Conservation (phyloP, 495 filamentous ascomycete species). For the Trichoderma reesei region DNA sequence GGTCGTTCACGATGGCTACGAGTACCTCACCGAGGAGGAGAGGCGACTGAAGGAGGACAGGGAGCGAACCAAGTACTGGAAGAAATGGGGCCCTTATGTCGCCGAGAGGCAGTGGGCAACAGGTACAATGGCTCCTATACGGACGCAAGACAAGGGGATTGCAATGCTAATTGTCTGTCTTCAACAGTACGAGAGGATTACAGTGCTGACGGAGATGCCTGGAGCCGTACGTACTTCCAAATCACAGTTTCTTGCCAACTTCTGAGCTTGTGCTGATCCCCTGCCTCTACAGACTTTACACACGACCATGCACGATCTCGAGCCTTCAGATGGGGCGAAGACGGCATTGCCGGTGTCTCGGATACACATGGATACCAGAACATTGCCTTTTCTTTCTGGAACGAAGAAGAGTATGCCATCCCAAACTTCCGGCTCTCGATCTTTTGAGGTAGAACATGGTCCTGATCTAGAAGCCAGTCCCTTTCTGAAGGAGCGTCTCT, state of each 20-base stretch:
- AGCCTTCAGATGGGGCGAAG: slow-evolving; percentile 89
- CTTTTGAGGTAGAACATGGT: neutral
- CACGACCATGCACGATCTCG: slow-evolving; percentile 85
- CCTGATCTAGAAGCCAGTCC: slow-evolving; percentile 42
- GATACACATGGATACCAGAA: slow-evolving; percentile 86
- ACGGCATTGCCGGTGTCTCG: slow-evolving; percentile 92
- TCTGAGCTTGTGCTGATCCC: neutral
- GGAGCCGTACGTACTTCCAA: slow-evolving; percentile 68
- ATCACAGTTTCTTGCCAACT: neutral
- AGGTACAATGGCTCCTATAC: slow-evolving; percentile 38
- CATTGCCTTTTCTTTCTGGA: slow-evolving; percentile 95
- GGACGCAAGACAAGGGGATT: slow-evolving; percentile 14
- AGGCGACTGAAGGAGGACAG: slow-evolving; percentile 77
- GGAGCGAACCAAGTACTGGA: slow-evolving; percentile 78
- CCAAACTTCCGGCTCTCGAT: neutral
- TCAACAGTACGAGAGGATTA: slow-evolving; percentile 85
- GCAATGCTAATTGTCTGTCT: slow-evolving; percentile 15
- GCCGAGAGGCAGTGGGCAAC: slow-evolving; percentile 84
- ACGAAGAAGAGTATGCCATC: slow-evolving; percentile 75
- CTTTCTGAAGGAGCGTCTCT: slow-evolving; percentile 88
- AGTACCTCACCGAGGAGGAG: slow-evolving; percentile 80
- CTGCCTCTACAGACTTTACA: slow-evolving; percentile 58
- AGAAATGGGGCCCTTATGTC: slow-evolving; percentile 82
- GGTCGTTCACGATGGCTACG: slow-evolving; percentile 79
- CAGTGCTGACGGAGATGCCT: slow-evolving; percentile 75